These are phyloP conservation scores for Ormosia semicastrata DNA, from an alignment of 306 rosid genomes.

Conservation along the genomic window DNA sequence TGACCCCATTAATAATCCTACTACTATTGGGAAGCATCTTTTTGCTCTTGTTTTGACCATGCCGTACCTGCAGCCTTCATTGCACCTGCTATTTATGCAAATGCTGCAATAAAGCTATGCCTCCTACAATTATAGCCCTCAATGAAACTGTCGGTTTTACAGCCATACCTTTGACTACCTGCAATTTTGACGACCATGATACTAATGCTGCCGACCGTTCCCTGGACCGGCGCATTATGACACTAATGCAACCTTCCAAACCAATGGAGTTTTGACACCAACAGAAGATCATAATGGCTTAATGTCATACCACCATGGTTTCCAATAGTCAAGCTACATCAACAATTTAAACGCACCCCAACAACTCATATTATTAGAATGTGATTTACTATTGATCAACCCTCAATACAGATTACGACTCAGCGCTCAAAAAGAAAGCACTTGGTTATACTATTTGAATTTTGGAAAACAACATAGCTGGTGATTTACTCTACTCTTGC, in stretches of 20 bases:
- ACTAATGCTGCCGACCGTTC: not conserved
- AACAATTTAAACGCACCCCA: not conserved
- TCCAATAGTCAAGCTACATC: not conserved
- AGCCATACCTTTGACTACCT: constrained; percentile 38
- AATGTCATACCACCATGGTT: not conserved
- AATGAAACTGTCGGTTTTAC: constrained; percentile 69
- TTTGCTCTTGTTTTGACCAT: constrained; percentile 50
- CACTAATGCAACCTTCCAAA: not conserved
- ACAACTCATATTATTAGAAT: too few species aligned
- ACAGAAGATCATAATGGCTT: not conserved
- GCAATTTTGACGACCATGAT: constrained; percentile 9
- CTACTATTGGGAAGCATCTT: constrained; percentile 34
- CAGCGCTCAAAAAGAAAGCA: not conserved
- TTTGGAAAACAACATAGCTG: too few species aligned
- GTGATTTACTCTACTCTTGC: too few species aligned
- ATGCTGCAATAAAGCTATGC: constrained; percentile 46
- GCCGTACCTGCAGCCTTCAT: constrained; percentile 67
- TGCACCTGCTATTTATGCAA: constrained; percentile 57
- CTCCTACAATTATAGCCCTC: constrained; percentile 69
- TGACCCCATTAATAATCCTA: too few species aligned
- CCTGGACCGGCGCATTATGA: too few species aligned
- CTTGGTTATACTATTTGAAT: not conserved
- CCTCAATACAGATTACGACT: not conserved
- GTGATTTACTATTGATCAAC: not conserved
- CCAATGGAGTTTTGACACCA: not conserved